These are phyloP conservation scores for Zygosaccharomyces sapae DNA, from an alignment of 1,139 yeast species.

Conservation along the genomic window DNA sequence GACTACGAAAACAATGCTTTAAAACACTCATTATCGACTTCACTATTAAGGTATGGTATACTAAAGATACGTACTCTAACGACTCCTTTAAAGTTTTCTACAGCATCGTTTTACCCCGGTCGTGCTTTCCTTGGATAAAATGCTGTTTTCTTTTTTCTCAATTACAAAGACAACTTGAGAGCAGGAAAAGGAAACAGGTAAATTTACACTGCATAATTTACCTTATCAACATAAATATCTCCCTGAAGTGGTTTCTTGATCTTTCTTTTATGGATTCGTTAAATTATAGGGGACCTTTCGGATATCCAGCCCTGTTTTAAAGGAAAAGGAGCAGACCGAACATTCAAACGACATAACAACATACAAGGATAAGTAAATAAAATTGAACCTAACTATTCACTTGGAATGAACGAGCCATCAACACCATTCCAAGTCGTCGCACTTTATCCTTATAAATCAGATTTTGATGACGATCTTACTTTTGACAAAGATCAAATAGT, in stretches of 20 bases:
- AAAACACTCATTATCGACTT: neutral
- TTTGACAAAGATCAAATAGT: constrained; percentile 66
- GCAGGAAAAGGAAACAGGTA: no score
- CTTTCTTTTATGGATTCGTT: neutral
- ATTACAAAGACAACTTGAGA: no score
- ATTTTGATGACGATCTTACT: constrained; percentile 76
- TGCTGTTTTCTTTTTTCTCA: no score
- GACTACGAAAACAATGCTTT: neutral
- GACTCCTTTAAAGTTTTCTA: no score
- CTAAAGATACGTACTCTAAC: no score
- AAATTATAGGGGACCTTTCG: neutral
- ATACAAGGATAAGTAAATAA: neutral
- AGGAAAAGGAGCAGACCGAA: neutral
- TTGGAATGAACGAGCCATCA: constrained; percentile 21
- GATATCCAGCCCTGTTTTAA: neutral
- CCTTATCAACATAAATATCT: neutral
- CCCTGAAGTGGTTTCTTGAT: neutral
- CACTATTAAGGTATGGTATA: no score
- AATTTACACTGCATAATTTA: no score
- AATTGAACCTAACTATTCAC: neutral
- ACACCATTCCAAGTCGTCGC: constrained; percentile 68
- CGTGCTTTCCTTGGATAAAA: no score
- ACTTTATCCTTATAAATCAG: constrained; percentile 68
- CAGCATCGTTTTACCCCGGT: no score
- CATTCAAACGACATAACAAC: neutral